A percentile compares a stretch with the other conserved stretches of the same genome.
Conservation (phyloP, 768 basidiomycete species). For the Pisolithus marmoratus region DNA sequence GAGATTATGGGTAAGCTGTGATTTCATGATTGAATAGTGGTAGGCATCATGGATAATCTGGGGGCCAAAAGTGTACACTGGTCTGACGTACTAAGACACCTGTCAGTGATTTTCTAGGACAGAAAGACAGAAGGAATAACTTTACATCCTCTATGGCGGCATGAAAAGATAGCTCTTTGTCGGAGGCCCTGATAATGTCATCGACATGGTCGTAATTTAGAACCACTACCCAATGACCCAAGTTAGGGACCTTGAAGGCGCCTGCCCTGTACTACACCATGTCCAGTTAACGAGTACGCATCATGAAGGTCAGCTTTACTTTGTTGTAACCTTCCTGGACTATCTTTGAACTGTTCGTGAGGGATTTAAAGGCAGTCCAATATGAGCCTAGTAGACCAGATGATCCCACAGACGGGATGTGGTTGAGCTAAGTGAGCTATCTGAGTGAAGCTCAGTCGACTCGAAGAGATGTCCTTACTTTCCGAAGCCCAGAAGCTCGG, state of each 20-base stretch:
- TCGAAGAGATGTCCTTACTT: no score
- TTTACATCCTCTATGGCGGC: neutral
- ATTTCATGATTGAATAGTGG: neutral
- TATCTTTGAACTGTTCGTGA: slow-evolving; percentile 12
- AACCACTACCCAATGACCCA: neutral
- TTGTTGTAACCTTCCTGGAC: slow-evolving; percentile 29
- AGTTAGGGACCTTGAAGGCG: neutral
- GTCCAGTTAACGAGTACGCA: neutral
- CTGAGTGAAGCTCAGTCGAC: no score
- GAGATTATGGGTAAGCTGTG: neutral
- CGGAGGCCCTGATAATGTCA: neutral
- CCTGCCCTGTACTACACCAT: neutral
- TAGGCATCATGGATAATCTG: neutral
- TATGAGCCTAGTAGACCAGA: slow-evolving; percentile 23
- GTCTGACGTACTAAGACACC: neutral
- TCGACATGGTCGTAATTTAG: neutral
- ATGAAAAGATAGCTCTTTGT: neutral
- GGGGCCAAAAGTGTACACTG: neutral
- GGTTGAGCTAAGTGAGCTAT: slow-evolving; percentile 12
- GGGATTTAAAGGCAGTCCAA: slow-evolving; percentile 12
- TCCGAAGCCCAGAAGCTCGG: no score
- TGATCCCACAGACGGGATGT: slow-evolving; percentile 26
- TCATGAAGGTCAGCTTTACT: slow-evolving; percentile 5
- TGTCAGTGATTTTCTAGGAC: neutral
- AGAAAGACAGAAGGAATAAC: neutral